phyloP scores from a whole-genome alignment of 345 rosid genomes.

The Anastatica hierochuntica region DNA sequence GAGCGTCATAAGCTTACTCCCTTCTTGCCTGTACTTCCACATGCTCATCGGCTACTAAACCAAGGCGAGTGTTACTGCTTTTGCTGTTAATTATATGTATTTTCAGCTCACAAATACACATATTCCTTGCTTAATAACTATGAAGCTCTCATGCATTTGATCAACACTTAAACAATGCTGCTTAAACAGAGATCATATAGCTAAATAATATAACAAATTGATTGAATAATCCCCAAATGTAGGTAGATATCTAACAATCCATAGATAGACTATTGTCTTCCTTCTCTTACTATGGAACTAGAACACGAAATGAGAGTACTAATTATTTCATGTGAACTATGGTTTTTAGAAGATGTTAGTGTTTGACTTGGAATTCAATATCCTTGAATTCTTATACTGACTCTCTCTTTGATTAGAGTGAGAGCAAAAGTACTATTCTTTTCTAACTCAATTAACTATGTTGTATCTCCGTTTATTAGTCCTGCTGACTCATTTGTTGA shows the following conservation, averaged over 20 bases:
- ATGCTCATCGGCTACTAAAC: conserved; percentile 46
- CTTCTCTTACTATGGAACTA: neutral
- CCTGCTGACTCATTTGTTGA: conserved; percentile 53
- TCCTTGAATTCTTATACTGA: conserved; percentile 7
- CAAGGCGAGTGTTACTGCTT: conserved; percentile 51
- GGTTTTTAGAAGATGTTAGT: neutral
- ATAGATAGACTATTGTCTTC: neutral
- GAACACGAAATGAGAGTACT: neutral
- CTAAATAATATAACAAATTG: neutral
- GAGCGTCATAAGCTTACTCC: conserved; percentile 73
- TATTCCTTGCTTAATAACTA: conserved; percentile 5
- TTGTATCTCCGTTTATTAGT: conserved; percentile 39
- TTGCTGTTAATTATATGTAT: neutral
- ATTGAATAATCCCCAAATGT: neutral
- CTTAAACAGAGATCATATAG: neutral
- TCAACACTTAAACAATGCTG: neutral
- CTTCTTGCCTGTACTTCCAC: conserved; percentile 61
- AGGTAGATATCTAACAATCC: neutral
- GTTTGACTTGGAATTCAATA: conserved; percentile 9
- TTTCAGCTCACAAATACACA: neutral
- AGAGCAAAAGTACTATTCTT: conserved; percentile 15
- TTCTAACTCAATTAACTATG: conserved; percentile 49
- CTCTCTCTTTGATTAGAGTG: too few relatives aligned
- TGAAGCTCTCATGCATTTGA: neutral
- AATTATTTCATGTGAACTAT: too few relatives aligned